A percentile compares a stretch with the other conserved stretches of the same genome.
phyloP scores from a whole-genome alignment of 164 flowering plant species.

The Paratinospora sagittata region DNA sequence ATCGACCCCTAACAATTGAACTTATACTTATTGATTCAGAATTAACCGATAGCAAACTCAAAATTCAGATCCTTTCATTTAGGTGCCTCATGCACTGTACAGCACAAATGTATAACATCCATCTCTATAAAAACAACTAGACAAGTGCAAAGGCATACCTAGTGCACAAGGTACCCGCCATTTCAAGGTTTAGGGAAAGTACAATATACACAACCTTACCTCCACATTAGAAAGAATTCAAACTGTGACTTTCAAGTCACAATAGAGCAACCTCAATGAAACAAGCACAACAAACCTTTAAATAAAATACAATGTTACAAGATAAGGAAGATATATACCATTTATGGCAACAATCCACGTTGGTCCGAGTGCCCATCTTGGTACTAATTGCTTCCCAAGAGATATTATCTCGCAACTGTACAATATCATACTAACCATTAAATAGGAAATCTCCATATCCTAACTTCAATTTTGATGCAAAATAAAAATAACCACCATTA shows the following conservation, averaged over 20 bases:
- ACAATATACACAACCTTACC: too few species aligned
- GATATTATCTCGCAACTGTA: slow-evolving; percentile 55
- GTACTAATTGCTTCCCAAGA: slow-evolving; percentile 57
- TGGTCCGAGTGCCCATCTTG: slow-evolving; percentile 34
- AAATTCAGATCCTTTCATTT: neutral
- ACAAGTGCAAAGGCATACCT: too few species aligned
- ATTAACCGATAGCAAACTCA: neutral
- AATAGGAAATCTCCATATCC: neutral
- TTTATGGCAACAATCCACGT: slow-evolving; percentile 36
- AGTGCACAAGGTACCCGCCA: too few species aligned
- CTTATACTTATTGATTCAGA: neutral
- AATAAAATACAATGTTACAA: neutral
- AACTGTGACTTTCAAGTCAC: too few species aligned
- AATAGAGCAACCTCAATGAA: too few species aligned
- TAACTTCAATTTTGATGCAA: neutral
- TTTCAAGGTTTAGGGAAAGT: too few species aligned
- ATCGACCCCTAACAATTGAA: neutral
- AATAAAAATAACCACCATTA: neutral
- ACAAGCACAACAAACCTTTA: neutral
- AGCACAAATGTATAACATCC: neutral
- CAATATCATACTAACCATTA: neutral
- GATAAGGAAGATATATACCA: slow-evolving; percentile 34
- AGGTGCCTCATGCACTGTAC: neutral
- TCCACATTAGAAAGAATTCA: too few species aligned
- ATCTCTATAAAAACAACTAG: neutral